These are phyloP conservation scores for Trypanosoma cruzi DNA, from an alignment of 208 protist species.

Conservation along the genomic window DNA sequence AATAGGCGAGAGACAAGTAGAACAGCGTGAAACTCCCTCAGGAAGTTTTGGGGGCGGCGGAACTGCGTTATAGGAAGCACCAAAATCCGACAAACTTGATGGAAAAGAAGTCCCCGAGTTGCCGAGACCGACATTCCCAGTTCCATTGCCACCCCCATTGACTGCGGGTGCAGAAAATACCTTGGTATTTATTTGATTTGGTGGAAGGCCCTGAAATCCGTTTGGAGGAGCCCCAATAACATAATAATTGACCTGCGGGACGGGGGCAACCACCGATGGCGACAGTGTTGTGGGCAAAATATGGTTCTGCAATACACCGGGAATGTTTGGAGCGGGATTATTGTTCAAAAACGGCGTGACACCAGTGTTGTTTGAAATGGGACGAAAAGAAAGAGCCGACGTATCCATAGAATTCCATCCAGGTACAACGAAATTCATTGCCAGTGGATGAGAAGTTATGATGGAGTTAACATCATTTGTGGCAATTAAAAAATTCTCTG, in stretches of 20 bases:
- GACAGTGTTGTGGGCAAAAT: neutral
- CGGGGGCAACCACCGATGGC: neutral
- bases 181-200: slow-evolving; percentile 2
- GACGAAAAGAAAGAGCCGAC: neutral
- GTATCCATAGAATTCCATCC: neutral
- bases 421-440: slow-evolving; percentile 18
- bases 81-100: neutral
- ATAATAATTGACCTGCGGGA: slow-evolving; percentile 20
- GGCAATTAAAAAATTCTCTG: slow-evolving; percentile 2
- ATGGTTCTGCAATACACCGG: slow-evolving; percentile 1
- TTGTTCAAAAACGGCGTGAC: slow-evolving; percentile 2
- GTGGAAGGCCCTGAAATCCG: neutral
- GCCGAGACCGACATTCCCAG: too few species aligned
- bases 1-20: slow-evolving; percentile 6
- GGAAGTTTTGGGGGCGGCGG: neutral
- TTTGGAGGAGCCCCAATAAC: slow-evolving; percentile 2
- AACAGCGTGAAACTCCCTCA: neutral
- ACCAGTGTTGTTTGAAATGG: neutral
- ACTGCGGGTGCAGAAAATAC: neutral
- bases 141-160: neutral
- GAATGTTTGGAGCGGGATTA: slow-evolving; percentile 7
- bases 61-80: neutral
- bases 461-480: slow-evolving; percentile 1
- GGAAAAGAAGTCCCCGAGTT: neutral
- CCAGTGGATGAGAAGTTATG: neutral